Base-by-base conservation (phyloP, 2,329 filamentous ascomycete species). In the Sporothrix luriei region DNA sequence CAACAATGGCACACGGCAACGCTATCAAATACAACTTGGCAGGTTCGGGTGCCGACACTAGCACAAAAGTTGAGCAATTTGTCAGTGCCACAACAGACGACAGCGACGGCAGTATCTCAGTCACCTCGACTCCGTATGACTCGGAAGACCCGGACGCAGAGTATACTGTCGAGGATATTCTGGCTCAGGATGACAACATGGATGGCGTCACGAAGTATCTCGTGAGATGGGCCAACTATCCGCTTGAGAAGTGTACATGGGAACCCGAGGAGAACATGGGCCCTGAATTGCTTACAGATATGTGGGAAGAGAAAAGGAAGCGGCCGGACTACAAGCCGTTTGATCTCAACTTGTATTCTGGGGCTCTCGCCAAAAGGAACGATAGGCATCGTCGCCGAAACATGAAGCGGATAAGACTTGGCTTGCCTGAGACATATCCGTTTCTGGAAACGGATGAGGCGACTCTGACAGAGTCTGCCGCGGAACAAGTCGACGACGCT, bases 161-260 rank as follows among this genome's bases (percentile, higher is more conserved):
- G 71, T 89, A 84, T 75, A 78, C 81, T 2, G 84, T 90, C 7
- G 84, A 89, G 55, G 78, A 78, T 19, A 82, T 90, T 46, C 76
- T 87, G 21, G 81, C 81, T 0, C 83, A 88, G 74, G 78, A 78
- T 16, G 72, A 73, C 1, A 71, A 77, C 10, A 68, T 75, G 4
- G 73, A 79, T 4, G 78, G 78, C 5, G 75, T 76, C 19, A 77
- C 75, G 38, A 74, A 79, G 29, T 92, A 87, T 75, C 82, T 93
- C 1, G 84, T 91, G 26, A 83, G 86, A 71, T 93, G 90, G 90
- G 79, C 81, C 33, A 83, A 80, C 1, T 93, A 89, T 74, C 80
- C 82, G 1, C 72, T 88, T 5, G 77, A 86, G n/a, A 77, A 84
- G 70, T 82, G 83, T 69, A 88, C 86, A 0, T 88, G 85, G 85